These are phyloP conservation scores for Aspergillus heteromorphus DNA, from an alignment of 495 filamentous ascomycete species.

Conservation along the genomic window DNA sequence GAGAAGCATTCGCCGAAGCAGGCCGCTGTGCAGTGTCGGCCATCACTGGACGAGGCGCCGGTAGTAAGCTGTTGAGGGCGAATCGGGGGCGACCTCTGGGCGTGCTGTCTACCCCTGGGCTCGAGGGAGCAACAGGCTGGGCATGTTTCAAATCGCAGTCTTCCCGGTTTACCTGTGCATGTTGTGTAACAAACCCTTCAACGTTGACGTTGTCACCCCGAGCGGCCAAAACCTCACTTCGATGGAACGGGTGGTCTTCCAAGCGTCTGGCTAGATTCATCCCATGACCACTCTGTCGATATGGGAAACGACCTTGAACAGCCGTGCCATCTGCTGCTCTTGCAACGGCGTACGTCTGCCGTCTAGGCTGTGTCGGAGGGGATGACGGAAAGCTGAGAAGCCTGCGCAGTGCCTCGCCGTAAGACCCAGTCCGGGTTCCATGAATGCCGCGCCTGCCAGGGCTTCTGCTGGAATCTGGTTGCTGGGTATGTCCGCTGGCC, in stretches of 20 bases:
- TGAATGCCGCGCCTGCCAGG: neutral
- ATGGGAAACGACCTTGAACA: constrained; percentile 34
- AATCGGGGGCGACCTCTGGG: neutral
- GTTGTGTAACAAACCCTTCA: neutral
- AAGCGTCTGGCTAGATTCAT: constrained; percentile 20
- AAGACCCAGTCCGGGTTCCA: constrained; percentile 13
- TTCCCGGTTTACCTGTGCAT: neutral
- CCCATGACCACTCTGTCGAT: constrained; percentile 37
- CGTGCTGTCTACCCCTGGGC: neutral
- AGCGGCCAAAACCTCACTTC: constrained; percentile 18
- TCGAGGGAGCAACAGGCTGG: neutral
- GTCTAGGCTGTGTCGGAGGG: neutral
- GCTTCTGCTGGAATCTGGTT: neutral
- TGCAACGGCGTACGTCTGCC: constrained; percentile 13
- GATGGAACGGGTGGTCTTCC: constrained; percentile 35
- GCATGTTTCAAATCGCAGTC: neutral
- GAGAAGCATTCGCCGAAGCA: constrained; percentile 3
- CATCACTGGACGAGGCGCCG: neutral
- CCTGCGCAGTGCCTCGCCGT: constrained; percentile 22
- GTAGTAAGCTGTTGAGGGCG: neutral
- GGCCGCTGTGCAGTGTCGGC: neutral
- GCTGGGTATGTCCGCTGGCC: neutral
- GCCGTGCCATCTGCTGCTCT: constrained; percentile 35
- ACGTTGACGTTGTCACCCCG: constrained; percentile 3
- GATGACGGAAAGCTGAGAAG: constrained; percentile 21